Conservation (phyloP, 345 rosid genomes). For the Ceriops tagal region DNA sequence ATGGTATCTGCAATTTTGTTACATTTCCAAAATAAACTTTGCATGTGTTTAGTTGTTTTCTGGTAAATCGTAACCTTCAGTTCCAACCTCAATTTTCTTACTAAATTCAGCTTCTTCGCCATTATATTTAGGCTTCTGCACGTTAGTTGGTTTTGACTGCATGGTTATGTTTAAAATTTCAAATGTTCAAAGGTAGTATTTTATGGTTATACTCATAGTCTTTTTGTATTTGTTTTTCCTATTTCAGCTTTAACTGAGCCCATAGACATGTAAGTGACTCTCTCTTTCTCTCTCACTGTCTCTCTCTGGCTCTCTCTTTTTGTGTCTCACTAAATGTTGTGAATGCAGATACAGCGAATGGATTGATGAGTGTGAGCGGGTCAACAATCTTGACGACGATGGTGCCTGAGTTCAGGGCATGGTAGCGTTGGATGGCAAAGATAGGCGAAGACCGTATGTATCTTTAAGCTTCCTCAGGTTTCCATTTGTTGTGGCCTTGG, state of each 20-base stretch:
- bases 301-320: neutral
- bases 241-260: constrained; percentile 79
- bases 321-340: neutral
- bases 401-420: neutral
- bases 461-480: neutral
- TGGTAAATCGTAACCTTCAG: no score
- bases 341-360: constrained; percentile 84
- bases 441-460: neutral
- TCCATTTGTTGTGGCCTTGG: neutral
- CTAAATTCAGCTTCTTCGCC: no score
- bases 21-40: no score
- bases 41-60: no score
- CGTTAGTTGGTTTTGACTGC: no score
- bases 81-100: no score
- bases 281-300: neutral
- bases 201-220: neutral
- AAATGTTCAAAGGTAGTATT: neutral
- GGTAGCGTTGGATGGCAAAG: neutral
- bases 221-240: constrained; percentile 16
- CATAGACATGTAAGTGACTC: constrained; percentile 77
- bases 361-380: constrained; percentile 79
- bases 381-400: constrained; percentile 20
- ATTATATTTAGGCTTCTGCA: no score
- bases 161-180: no score
- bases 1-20: no score